phyloP scores from a whole-genome alignment of 1,284 basidiomycete species.

The Cryptococcus wingfieldii region DNA sequence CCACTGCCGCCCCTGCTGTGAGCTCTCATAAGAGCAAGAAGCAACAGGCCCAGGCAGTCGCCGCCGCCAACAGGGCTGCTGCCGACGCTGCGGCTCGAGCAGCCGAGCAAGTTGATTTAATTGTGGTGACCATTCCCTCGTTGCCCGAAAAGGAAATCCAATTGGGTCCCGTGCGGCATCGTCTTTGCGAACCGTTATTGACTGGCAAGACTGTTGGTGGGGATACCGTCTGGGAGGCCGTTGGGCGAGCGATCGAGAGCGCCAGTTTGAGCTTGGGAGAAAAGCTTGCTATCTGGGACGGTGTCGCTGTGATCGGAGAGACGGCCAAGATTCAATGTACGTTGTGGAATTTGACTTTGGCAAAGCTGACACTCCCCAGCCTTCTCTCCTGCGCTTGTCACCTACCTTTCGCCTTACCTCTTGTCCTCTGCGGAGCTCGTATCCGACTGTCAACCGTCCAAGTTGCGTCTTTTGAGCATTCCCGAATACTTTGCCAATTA shows the following conservation, averaged over 20 bases:
- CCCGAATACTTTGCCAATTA: conserved; percentile 93
- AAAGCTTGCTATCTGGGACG: conserved; percentile 70
- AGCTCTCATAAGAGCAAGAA: conserved; percentile 51
- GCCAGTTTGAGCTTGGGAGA: conserved; percentile 49
- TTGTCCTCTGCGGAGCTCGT: conserved; percentile 57
- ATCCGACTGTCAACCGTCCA: conserved; percentile 58
- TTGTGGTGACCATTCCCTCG: conserved; percentile 56
- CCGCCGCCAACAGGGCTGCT: conserved; percentile 55
- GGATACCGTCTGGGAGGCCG: conserved; percentile 52
- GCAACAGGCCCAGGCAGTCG: conserved; percentile 57
- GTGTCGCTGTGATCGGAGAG: conserved; percentile 77
- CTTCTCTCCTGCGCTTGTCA: conserved; percentile 61
- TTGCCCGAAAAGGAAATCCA: conserved; percentile 68
- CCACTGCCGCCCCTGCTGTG: conserved; percentile 19
- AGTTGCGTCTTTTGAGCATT: conserved; percentile 64
- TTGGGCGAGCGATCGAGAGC: conserved; percentile 38
- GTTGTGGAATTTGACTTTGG: conserved; percentile 20
- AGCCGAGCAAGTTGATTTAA: conserved; percentile 24
- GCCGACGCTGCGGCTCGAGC: conserved; percentile 67
- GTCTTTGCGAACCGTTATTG: conserved; percentile 85
- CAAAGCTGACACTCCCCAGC: conserved; percentile 24
- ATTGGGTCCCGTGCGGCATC: conserved; percentile 79
- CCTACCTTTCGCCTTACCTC: conserved; percentile 67
- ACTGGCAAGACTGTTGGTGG: conserved; percentile 48
- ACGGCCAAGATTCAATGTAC: conserved; percentile 71